Percentiles rank a stretch among this genome's conserved stretches.
These are phyloP conservation scores for Penicillium parvum DNA, from an alignment of 495 filamentous ascomycete species.

Conservation along the genomic window DNA sequence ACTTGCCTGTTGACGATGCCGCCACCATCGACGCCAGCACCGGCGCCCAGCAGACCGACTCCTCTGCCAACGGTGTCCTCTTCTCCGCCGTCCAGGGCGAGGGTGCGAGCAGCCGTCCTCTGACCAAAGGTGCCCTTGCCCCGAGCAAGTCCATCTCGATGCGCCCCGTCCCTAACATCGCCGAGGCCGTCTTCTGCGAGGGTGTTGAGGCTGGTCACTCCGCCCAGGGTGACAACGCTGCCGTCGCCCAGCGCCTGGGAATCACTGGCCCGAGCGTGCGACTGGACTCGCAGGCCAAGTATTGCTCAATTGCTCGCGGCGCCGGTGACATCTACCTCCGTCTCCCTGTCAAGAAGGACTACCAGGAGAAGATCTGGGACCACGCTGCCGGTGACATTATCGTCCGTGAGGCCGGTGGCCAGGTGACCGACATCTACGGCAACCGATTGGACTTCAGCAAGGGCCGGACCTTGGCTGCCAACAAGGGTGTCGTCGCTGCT, in stretches of 20 bases:
- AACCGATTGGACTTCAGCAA: conserved; percentile 76
- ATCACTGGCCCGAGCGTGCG: conserved; percentile 82
- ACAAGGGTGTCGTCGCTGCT: conserved; percentile 92
- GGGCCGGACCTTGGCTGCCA: conserved; percentile 79
- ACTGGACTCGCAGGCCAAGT: conserved; percentile 98
- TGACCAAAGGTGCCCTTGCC: conserved; percentile 55
- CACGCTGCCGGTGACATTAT: conserved; percentile 96
- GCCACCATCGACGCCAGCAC: conserved; percentile 61
- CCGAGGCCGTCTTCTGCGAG: conserved; percentile 87
- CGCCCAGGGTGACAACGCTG: conserved; percentile 76
- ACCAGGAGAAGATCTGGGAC: conserved; percentile 99
- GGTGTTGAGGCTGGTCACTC: conserved; percentile 90
- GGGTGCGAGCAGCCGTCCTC: conserved; percentile 71
- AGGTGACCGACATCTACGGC: conserved; percentile 82
- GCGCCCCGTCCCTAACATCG: conserved; percentile 67
- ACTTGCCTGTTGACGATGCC: conserved; percentile 79
- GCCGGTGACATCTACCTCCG: conserved; percentile 93
- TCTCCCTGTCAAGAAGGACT: conserved; percentile 74
- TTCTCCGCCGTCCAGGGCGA: conserved; percentile 73
- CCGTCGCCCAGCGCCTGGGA: conserved; percentile 76
- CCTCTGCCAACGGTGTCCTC: conserved; percentile 69
- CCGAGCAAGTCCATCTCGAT: conserved; percentile 66
- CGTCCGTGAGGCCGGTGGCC: conserved; percentile 87
- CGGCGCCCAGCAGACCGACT: conserved; percentile 63
- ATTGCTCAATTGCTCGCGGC: conserved; percentile 90